Evolutionary conservation across 352 stramenopile species (phyloP).

Genomic region (Albugo laibachii): DNA sequence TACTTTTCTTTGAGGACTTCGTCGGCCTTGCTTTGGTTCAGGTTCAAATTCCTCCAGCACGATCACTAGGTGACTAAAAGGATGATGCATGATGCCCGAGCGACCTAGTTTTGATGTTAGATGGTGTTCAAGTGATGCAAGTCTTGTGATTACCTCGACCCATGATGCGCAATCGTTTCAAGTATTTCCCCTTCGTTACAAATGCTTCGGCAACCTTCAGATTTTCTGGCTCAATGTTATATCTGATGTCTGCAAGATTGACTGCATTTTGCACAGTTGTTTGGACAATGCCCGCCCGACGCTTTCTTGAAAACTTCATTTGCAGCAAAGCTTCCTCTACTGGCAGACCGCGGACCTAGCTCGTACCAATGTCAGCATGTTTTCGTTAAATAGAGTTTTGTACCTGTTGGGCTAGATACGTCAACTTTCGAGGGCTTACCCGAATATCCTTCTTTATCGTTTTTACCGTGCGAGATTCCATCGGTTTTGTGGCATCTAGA

Average conservation of each 20-base stretch:
- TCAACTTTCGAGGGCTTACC: conserved; percentile 59
- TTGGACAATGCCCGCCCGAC: conserved; percentile 58
- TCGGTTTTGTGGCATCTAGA: conserved; percentile 30
- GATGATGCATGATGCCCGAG: conserved; percentile 70
- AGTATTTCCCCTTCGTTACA: conserved; percentile 64
- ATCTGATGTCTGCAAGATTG: conserved; percentile 77
- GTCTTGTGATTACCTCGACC: conserved; percentile 26
- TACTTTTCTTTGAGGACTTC: too few species aligned
- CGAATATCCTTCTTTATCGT: conserved; percentile 72
- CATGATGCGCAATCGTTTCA: conserved; percentile 76
- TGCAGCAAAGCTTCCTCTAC: conserved; percentile 60
- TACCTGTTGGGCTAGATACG: conserved; percentile 60
- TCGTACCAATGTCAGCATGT: not conserved
- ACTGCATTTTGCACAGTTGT: conserved; percentile 77
- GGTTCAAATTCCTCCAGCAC: conserved; percentile 61
- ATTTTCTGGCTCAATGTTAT: conserved; percentile 72
- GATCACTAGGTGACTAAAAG: conserved; percentile 61
- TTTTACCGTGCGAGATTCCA: conserved; percentile 34
- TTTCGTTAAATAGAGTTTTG: not conserved
- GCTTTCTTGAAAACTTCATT: conserved; percentile 78
- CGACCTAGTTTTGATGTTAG: conserved; percentile 18
- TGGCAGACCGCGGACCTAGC: conserved; percentile 39
- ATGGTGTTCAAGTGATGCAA: conserved; percentile 2
- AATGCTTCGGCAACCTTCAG: conserved; percentile 70
- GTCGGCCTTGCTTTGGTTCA: conserved; percentile 23